Percentiles rank a stretch among this genome's conserved stretches.
Conservation (phyloP, 331 rosid species). For the Malus hybrid region DNA sequence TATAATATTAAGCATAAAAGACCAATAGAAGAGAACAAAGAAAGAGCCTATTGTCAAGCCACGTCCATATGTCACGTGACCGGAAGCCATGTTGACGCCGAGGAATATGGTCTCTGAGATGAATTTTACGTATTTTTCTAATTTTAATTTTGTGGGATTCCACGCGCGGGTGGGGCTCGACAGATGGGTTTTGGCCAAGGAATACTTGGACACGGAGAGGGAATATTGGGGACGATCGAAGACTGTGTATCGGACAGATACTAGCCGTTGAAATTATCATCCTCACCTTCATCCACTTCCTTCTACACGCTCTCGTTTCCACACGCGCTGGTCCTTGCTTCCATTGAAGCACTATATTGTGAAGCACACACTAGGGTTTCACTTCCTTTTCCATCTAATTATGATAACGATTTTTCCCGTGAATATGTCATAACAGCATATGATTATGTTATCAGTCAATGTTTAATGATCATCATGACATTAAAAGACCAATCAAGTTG, state of each 20-base stretch:
- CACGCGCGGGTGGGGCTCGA: conserved; percentile 50
- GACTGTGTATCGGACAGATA: conserved; percentile 35
- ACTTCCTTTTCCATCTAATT: background rate
- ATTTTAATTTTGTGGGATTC: background rate
- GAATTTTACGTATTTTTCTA: background rate
- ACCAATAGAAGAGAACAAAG: conserved; percentile 38
- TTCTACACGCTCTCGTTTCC: conserved; percentile 11
- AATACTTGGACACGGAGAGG: conserved; percentile 68
- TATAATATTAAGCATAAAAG: background rate
- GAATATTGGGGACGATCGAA: conserved; percentile 53
- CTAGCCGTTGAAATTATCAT: conserved; percentile 40
- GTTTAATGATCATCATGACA: too few species aligned
- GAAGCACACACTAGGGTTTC: conserved; percentile 6
- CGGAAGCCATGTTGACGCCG: conserved; percentile 61
- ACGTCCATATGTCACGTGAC: conserved; percentile 74
- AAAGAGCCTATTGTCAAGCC: conserved; percentile 31
- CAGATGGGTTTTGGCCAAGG: conserved; percentile 31
- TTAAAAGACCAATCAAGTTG: too few species aligned
- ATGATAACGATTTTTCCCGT: too few species aligned
- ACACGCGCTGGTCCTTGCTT: background rate
- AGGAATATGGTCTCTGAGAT: conserved; percentile 33
- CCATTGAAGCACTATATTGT: background rate
- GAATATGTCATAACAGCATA: too few species aligned
- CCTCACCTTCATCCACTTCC: background rate
- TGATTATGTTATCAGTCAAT: too few species aligned